Base-by-base conservation (phyloP, 192 early-diverging fungal species). In the Gigaspora rosea region DNA sequence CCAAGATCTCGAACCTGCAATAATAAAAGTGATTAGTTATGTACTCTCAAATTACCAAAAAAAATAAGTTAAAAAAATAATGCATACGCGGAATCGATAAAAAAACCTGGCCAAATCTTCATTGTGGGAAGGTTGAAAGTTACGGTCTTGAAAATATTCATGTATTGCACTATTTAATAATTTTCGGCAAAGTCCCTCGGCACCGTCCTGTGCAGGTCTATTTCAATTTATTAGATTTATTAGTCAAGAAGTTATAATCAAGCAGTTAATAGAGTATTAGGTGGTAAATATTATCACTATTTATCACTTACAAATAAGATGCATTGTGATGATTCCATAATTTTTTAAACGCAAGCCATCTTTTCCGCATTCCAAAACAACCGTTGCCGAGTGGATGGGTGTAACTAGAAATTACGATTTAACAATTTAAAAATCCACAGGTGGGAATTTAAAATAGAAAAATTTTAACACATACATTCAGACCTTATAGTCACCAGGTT, bases 361-460 rank as follows among this genome's bases (percentile, higher is more conserved):
- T 74, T 71, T 67, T 79, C 78, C 10, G 71, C 33, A 46, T 79
- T 57, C 59, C 72, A 79, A 52, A 72, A 79, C 35, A 79, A 46
- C 11, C 36, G 72, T 22, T 62, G 50, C 7, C 71, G 20, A 52
- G 75, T 76, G 36, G 61, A 35, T 4, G 41, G 20, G 6, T 46
- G 12, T 32, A 75, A 15, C 74, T 75, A 65, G 12, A 20, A 27
- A 20, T 52, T 12, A 9, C 15, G 71, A 74, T 7, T 27, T 6
- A 41, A 41, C 7, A 2, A 0, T 41, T 41, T 41, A 41, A 41
- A 41, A 41, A 41, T 6, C 41, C 41, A 7, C 3, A 41, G 7
- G 7, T 41, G 41, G 41, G 41, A 7, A 6, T 41, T 7, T 6
- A 41, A 41, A 41, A 13, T 54, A 33, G 20, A 35, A 51, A 54